These are phyloP conservation scores for Helianthus tuberosus DNA, from an alignment of 129 eudicot genomes.

Conservation along the genomic window DNA sequence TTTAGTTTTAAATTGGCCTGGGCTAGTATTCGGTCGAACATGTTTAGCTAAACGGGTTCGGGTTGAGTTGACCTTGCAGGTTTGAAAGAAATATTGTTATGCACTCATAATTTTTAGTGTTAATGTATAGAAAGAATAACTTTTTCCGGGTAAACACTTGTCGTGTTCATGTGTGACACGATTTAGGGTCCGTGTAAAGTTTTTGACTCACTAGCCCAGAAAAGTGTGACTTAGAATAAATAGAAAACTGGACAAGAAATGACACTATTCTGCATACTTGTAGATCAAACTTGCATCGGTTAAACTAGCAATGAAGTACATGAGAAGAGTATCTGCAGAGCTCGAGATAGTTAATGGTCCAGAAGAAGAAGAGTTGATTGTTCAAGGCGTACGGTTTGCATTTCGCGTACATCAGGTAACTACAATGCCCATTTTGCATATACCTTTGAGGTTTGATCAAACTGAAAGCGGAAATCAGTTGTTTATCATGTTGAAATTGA, in stretches of 20 bases:
- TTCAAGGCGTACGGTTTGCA: constrained; percentile 90
- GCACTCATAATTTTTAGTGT: no score
- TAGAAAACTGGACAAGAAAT: background rate
- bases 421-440: background rate
- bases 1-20: no score
- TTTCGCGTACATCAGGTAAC: constrained; percentile 95
- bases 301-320: constrained; percentile 92
- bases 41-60: no score
- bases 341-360: constrained; percentile 79
- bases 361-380: constrained; percentile 91
- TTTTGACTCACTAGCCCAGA: no score
- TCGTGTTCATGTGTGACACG: no score
- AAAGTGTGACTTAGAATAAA: background rate
- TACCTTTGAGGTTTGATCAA: background rate
- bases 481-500: background rate
- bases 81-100: no score
- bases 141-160: no score
- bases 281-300: constrained; percentile 97
- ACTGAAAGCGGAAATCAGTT: background rate
- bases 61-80: no score
- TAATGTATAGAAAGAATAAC: no score
- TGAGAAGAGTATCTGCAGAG: constrained; percentile 89
- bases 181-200: no score
- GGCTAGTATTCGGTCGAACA: background rate
- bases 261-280: constrained; percentile 27